A percentile compares a stretch with the other conserved stretches of the same genome.
These are phyloP conservation scores for Macrolepiota fuliginosa DNA, from an alignment of 768 basidiomycete species.

Conservation along the genomic window DNA sequence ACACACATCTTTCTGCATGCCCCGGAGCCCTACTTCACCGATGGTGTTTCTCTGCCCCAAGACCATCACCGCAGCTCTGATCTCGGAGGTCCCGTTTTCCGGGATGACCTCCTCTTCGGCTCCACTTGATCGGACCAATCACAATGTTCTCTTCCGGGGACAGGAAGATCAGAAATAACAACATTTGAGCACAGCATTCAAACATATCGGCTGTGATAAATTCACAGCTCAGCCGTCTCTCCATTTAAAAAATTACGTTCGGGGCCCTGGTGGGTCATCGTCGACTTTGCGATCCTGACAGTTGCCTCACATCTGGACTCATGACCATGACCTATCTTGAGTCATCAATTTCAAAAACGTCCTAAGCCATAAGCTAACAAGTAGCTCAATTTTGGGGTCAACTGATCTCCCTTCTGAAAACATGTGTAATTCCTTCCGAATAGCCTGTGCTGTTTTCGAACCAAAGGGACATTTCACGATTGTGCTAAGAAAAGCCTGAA, in stretches of 20 bases:
- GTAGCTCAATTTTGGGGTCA: not conserved
- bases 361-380: not conserved
- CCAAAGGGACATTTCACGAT: not conserved
- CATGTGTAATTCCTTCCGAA: not conserved
- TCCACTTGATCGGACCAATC: not conserved
- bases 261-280: not conserved
- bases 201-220: not conserved
- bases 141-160: not conserved
- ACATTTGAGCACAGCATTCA: not conserved
- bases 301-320: not conserved
- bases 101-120: not conserved
- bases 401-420: conserved; percentile 1
- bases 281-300: not conserved
- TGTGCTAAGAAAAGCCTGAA: too few relatives aligned
- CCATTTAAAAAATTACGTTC: not conserved
- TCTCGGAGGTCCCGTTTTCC: not conserved
- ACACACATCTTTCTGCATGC: not conserved
- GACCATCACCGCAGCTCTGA: not conserved
- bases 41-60: not conserved
- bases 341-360: not conserved
- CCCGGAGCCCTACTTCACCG: not conserved
- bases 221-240: not conserved
- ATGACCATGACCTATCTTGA: not conserved
- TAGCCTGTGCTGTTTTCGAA: not conserved
- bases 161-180: not conserved